phyloP scores from a whole-genome alignment of 1,139 yeast species.

The Suhomyces guaymorum region DNA sequence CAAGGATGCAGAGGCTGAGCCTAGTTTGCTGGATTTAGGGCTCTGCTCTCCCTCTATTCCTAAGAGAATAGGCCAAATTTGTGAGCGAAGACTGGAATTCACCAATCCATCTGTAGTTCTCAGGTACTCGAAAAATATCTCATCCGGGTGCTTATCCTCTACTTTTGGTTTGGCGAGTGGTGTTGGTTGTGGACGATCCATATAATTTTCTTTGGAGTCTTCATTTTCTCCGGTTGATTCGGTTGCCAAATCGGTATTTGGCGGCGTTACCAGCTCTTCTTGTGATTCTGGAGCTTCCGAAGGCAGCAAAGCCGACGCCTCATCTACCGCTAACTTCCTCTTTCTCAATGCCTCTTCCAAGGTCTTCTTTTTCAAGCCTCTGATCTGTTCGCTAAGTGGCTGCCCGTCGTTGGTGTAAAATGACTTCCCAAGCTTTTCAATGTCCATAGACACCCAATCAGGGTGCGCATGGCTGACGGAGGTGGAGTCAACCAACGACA shows the following conservation, averaged over 20 bases:
- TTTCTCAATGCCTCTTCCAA: constrained; percentile 37
- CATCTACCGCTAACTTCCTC: neutral
- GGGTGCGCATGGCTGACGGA: constrained; percentile 23
- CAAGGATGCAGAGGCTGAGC: constrained; percentile 9
- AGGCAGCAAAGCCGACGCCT: too few relatives aligned
- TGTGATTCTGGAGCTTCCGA: too few relatives aligned
- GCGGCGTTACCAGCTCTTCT: too few relatives aligned
- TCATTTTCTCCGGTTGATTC: too few relatives aligned
- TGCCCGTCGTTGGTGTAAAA: constrained; percentile 40
- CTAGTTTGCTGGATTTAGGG: constrained; percentile 7
- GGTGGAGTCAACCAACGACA: constrained; percentile 6
- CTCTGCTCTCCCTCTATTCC: constrained; percentile 17
- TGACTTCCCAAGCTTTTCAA: constrained; percentile 49
- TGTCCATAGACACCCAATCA: constrained; percentile 55
- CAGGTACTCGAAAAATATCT: constrained; percentile 26
- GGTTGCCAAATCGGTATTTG: too few relatives aligned
- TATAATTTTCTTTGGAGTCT: too few relatives aligned
- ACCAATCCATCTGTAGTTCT: constrained; percentile 53
- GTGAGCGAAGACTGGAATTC: constrained; percentile 37
- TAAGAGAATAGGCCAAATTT: constrained; percentile 52
- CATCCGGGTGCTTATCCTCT: neutral
- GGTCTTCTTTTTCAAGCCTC: constrained; percentile 40
- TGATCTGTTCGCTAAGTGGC: constrained; percentile 44
- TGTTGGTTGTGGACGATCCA: too few relatives aligned
- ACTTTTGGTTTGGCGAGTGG: too few relatives aligned